Conservation (phyloP, 257 asterid species). For the Petrea volubilis region DNA sequence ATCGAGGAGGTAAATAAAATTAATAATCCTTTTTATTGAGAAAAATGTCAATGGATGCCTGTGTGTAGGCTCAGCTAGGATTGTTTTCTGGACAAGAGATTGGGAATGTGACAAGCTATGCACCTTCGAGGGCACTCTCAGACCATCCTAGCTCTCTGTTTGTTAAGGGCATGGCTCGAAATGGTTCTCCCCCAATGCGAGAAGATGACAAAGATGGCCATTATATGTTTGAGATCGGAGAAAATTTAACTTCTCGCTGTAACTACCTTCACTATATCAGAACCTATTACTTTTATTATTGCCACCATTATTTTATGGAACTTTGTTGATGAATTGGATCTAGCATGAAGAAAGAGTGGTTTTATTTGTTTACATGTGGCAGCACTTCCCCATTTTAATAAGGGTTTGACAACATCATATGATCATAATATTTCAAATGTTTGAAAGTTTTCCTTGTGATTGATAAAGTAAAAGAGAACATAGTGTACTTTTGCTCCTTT, state of each 20-base stretch:
- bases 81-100: constrained; percentile 83
- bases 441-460: neutral
- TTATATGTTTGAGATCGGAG: constrained; percentile 96
- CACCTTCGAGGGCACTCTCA: constrained; percentile 57
- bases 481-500: neutral
- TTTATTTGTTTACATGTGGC: neutral
- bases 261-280: constrained; percentile 59
- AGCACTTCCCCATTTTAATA: neutral
- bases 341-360: neutral
- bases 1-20: constrained; percentile 42
- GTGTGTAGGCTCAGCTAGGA: constrained; percentile 99
- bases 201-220: constrained; percentile 98
- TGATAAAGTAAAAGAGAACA: neutral
- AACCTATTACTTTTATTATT: constrained; percentile 24
- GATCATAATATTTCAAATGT: neutral
- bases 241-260: constrained; percentile 95
- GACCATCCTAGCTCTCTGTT: constrained; percentile 57
- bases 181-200: constrained; percentile 87
- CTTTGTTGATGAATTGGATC: neutral
- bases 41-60: constrained; percentile 68
- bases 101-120: constrained; percentile 83
- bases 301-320: neutral
- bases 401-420: neutral
- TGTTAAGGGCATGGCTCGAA: constrained; percentile 71
- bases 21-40: constrained; percentile 39